phyloP scores from a whole-genome alignment of 768 basidiomycete genomes.

The Amanita inopinata region DNA sequence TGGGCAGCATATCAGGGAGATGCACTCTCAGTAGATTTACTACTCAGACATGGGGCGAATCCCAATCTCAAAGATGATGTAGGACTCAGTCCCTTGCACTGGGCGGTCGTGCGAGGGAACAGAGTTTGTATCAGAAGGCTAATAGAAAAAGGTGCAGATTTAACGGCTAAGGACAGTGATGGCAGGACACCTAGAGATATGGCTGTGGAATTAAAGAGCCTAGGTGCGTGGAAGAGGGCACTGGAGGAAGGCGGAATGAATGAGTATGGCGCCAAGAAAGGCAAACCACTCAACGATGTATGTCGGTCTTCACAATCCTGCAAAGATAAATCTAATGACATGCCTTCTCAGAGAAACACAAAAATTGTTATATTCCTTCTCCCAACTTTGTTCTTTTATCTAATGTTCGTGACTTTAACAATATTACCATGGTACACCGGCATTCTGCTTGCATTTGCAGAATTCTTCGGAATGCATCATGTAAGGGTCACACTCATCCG shows the following conservation, averaged over 20 bases:
- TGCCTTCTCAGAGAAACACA: slow-evolving; percentile 55
- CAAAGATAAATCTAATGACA: slow-evolving; percentile 3
- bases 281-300: slow-evolving; percentile 66
- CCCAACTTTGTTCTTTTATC: slow-evolving; percentile 69
- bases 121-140: slow-evolving; percentile 75
- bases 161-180: slow-evolving; percentile 69
- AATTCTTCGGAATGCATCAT: slow-evolving; percentile 92
- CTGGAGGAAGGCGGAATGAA: slow-evolving; percentile 81
- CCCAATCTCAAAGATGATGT: slow-evolving; percentile 66
- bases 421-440: slow-evolving; percentile 88
- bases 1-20: slow-evolving; percentile 99
- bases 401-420: slow-evolving; percentile 78
- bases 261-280: slow-evolving; percentile 60
- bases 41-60: slow-evolving; percentile 83
- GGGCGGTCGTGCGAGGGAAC: slow-evolving; percentile 97
- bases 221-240: slow-evolving; percentile 84
- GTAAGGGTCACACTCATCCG: slow-evolving; percentile 33
- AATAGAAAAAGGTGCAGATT: slow-evolving; percentile 78
- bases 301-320: slow-evolving; percentile 5
- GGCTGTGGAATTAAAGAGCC: slow-evolving; percentile 86
- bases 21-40: slow-evolving; percentile 84
- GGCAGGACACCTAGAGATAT: slow-evolving; percentile 90
- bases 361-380: slow-evolving; percentile 70
- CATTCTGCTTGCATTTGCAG: slow-evolving; percentile 69
- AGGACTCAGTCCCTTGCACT: slow-evolving; percentile 86